Evolutionary conservation across 768 basidiomycete species (phyloP), one percentile per base, ranked within the genome.

Genomic region (Mycena maculata): DNA sequence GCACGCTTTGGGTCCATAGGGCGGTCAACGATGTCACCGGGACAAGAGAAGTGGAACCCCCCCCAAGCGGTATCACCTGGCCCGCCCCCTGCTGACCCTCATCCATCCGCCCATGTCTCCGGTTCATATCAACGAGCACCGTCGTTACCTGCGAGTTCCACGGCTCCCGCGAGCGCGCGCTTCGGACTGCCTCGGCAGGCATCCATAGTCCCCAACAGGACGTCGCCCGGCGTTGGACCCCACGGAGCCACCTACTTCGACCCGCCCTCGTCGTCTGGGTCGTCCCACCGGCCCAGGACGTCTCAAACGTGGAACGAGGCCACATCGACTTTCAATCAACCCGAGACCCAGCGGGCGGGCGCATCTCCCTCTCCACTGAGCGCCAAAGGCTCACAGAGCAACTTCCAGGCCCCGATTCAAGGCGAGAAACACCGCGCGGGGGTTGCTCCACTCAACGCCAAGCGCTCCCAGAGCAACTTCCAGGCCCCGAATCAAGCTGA

Each of bases 331-430:
- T 55, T 22, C 27, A 49, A 41, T 13, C 56, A 28, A 9, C n/a
- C 12, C 13, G 48, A 55, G 42, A 2, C 30, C 25, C 38, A 50
- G 33, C 13, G 33, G 33, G 8, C 33, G 33, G 13, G 33, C 6
- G 13, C 33, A 6, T 7, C 33, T 36, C 33, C 30, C 56, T 11
- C 27, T 18, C 38, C 58, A 13, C 52, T 60, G 6, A 28, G 18
- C 31, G 6, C 64, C 9, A 53, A 48, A 25, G 50, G 42, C 50
- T 65, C 64, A 2, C 64, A 65, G 42, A 54, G 27, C 20, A 60
- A 15, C 25, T 54, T 60, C 49, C 23, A 33, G 8, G 4, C 48
- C 28, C 61, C 22, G 28, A 52, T 33, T 12, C 49, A 20, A 12
- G 36, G 2, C 16, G 49, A 52, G 49, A 8, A 25, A n/a, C 31